These are phyloP conservation scores for Collybia sordida DNA, from an alignment of 768 basidiomycete genomes.

Conservation along the genomic window DNA sequence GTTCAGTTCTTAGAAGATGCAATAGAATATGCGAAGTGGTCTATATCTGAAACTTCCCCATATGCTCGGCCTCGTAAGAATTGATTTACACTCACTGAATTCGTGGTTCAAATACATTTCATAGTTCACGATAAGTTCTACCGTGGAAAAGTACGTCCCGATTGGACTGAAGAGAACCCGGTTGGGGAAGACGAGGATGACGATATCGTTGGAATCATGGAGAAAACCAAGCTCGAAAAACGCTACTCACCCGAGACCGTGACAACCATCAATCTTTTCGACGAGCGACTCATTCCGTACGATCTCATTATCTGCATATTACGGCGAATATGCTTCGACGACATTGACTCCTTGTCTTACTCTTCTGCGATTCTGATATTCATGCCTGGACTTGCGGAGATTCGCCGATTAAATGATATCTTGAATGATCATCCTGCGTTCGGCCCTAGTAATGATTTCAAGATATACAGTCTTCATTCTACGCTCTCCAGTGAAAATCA, in stretches of 20 bases:
- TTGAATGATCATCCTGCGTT: constrained; percentile 76
- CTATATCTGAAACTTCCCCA: constrained; percentile 74
- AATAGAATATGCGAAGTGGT: constrained; percentile 78
- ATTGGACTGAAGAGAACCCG: constrained; percentile 78
- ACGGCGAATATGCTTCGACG: constrained; percentile 79
- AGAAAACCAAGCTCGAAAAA: constrained; percentile 61
- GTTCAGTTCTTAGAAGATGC: constrained; percentile 88
- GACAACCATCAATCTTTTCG: constrained; percentile 78
- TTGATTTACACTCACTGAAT: constrained; percentile 1
- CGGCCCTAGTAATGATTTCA: constrained; percentile 61
- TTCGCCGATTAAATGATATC: constrained; percentile 82
- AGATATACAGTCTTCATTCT: constrained; percentile 86
- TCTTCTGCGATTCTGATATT: constrained; percentile 88
- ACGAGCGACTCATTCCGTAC: constrained; percentile 88
- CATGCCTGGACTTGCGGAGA: constrained; percentile 94
- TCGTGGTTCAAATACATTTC: background rate
- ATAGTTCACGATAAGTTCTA: constrained; percentile 65
- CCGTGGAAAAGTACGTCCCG: constrained; percentile 56
- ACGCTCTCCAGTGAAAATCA: constrained; percentile 92
- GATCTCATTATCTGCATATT: constrained; percentile 85
- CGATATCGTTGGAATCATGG: constrained; percentile 31
- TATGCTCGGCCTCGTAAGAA: constrained; percentile 72
- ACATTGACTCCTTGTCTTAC: constrained; percentile 46
- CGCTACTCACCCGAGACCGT: constrained; percentile 78
- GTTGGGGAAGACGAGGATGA: constrained; percentile 70